Percentiles rank a stretch among this genome's conserved stretches.
phyloP scores from a whole-genome alignment of 768 basidiomycete genomes.

The Solioccasus polychromus region DNA sequence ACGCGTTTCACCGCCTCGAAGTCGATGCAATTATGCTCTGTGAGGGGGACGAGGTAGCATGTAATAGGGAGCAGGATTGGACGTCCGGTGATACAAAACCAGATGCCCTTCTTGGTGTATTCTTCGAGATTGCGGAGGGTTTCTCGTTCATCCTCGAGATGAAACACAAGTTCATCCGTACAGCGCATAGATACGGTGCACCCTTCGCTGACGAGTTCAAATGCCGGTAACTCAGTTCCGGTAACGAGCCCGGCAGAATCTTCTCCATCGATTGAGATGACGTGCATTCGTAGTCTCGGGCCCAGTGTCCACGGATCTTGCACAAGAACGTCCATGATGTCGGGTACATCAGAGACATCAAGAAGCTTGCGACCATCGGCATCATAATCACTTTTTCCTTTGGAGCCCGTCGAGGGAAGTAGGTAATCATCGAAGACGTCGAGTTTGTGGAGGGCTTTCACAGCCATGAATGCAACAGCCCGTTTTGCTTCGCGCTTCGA shows the following conservation, averaged over 20 bases:
- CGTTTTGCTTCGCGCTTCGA: constrained; percentile 83
- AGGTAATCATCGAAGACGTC: constrained; percentile 82
- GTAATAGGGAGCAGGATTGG: constrained; percentile 50
- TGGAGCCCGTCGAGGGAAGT: constrained; percentile 59
- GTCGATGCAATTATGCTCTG: constrained; percentile 49
- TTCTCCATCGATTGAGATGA: constrained; percentile 48
- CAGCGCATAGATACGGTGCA: constrained; percentile 38
- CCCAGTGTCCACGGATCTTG: constrained; percentile 66
- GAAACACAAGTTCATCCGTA: constrained; percentile 46
- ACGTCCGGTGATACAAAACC: constrained; percentile 60
- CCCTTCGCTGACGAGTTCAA: constrained; percentile 41
- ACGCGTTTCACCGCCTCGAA: constrained; percentile 52
- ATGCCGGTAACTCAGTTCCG: constrained; percentile 52
- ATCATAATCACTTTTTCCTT: constrained; percentile 49
- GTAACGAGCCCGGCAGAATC: constrained; percentile 63
- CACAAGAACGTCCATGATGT: constrained; percentile 57
- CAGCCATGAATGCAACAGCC: constrained; percentile 77
- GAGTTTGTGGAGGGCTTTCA: constrained; percentile 63
- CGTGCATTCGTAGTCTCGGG: constrained; percentile 60
- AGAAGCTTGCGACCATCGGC: constrained; percentile 45
- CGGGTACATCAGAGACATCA: constrained; percentile 46
- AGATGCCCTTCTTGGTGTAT: constrained; percentile 61
- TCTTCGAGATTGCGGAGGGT: constrained; percentile 56
- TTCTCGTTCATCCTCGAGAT: constrained; percentile 43
- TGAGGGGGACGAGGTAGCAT: constrained; percentile 67